Percentiles rank a stretch among this genome's conserved stretches.
phyloP scores from a whole-genome alignment of 2,329 filamentous ascomycete species.

The Sporothrix dimorphospora region DNA sequence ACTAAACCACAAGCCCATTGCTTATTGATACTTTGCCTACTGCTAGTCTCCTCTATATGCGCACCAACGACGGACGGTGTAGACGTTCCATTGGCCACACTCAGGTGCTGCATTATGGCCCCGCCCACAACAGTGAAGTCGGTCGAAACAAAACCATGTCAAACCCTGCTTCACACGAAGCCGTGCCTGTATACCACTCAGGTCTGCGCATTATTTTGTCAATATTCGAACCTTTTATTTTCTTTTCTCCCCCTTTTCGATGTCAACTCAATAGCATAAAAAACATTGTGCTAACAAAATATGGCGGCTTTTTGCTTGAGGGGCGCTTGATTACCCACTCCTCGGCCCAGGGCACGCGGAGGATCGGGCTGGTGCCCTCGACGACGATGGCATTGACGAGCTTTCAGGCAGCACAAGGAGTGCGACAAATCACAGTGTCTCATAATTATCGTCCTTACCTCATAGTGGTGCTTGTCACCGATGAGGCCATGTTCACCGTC shows the following conservation, averaged over 20 bases:
- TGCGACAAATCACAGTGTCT: too few species aligned
- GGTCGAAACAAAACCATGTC: background rate
- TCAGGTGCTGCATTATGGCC: background rate
- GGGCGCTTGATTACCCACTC: slow-evolving; percentile 66
- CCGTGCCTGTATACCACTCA: background rate
- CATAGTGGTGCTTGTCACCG: slow-evolving; percentile 44
- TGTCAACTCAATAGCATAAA: too few species aligned
- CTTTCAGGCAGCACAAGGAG: too few species aligned
- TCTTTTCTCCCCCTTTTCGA: too few species aligned
- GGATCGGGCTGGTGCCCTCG: slow-evolving; percentile 46
- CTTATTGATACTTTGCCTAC: too few species aligned
- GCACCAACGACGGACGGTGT: background rate
- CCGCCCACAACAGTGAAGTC: background rate
- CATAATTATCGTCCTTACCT: too few species aligned
- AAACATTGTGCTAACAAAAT: too few species aligned
- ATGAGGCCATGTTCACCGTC: slow-evolving; percentile 47
- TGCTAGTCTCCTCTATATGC: too few species aligned
- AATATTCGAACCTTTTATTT: background rate
- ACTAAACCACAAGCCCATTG: too few species aligned
- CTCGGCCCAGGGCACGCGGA: slow-evolving; percentile 58
- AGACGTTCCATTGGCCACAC: background rate
- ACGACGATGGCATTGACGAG: slow-evolving; percentile 43
- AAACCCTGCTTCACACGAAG: background rate
- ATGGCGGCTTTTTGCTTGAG: too few species aligned
- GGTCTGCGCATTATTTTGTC: background rate